Evolutionary conservation across 1,284 basidiomycete species (phyloP).

Genomic region (Heimioporus retisporus): DNA sequence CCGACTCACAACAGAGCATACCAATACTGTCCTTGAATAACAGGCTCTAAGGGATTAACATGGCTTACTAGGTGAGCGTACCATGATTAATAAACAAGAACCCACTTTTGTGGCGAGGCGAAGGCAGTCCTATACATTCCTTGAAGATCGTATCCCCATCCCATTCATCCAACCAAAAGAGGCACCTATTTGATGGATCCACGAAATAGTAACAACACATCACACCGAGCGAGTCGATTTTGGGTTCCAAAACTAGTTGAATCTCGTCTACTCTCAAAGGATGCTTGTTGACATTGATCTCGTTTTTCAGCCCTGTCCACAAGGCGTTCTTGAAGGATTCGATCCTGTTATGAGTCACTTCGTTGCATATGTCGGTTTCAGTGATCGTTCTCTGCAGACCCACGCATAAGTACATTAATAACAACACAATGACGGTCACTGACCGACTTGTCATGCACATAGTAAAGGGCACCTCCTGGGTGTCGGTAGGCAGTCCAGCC

Average conservation of each 20-base stretch:
- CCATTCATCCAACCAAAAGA: constrained; percentile 45
- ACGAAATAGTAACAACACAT: constrained; percentile 44
- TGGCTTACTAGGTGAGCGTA: background rate
- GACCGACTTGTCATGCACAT: constrained; percentile 36
- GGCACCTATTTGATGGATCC: constrained; percentile 31
- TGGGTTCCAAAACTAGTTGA: constrained; percentile 44
- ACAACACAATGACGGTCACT: background rate
- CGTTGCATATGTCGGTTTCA: constrained; percentile 35
- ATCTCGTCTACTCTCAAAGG: constrained; percentile 18
- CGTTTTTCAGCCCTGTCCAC: constrained; percentile 16
- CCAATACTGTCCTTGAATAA: constrained; percentile 66
- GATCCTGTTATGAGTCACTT: constrained; percentile 28
- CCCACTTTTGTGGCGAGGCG: constrained; percentile 39
- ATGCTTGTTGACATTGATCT: constrained; percentile 6
- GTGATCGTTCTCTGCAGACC: constrained; percentile 42
- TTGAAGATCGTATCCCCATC: constrained; percentile 27
- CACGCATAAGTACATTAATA: constrained; percentile 3
- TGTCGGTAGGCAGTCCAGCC: constrained; percentile 39
- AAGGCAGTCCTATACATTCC: constrained; percentile 32
- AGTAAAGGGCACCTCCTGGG: constrained; percentile 44
- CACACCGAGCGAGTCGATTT: constrained; percentile 10
- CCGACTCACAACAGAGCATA: constrained; percentile 37
- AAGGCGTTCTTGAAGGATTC: constrained; percentile 32
- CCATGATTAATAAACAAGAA: background rate
- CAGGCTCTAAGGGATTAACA: constrained; percentile 49